Conservation (phyloP, 305 asterid species). For the Caryopteris hybrid region DNA sequence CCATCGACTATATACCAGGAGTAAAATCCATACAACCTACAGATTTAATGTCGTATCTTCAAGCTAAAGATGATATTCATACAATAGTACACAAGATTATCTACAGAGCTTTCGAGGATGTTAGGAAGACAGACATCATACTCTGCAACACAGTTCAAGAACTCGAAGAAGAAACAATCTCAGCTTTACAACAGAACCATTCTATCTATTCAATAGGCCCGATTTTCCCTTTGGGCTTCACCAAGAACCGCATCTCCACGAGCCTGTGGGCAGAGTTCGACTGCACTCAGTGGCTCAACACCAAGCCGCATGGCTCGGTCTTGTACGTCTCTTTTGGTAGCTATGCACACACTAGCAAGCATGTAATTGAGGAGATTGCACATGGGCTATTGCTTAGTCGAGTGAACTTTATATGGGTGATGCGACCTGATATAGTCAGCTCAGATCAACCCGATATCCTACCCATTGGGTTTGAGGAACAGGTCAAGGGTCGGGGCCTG, state of each 20-base stretch:
- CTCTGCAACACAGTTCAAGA: constrained; percentile 48
- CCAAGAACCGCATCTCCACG: constrained; percentile 20
- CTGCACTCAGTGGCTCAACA: constrained; percentile 39
- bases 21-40: constrained; percentile 35
- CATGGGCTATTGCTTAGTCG: constrained; percentile 38
- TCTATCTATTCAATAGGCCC: constrained; percentile 49
- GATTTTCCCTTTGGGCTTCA: constrained; percentile 29
- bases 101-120: constrained; percentile 38
- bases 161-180: constrained; percentile 39
- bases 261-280: constrained; percentile 51
- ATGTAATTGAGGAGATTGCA: constrained; percentile 42
- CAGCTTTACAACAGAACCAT: constrained; percentile 28
- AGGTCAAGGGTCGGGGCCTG: constrained; percentile 23
- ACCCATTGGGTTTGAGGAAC: constrained; percentile 29
- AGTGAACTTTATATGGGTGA: constrained; percentile 48
- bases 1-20: constrained; percentile 54
- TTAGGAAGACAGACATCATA: constrained; percentile 36
- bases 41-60: constrained; percentile 53
- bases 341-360: constrained; percentile 35
- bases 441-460: constrained; percentile 29
- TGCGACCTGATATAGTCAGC: constrained; percentile 44
- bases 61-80: constrained; percentile 19
- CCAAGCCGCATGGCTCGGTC: constrained; percentile 40
- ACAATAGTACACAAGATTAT: constrained; percentile 35
- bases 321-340: constrained; percentile 54